Evolutionary conservation across 2,329 filamentous ascomycete genomes (phyloP).

Genomic region (Phyllachora maydis): DNA sequence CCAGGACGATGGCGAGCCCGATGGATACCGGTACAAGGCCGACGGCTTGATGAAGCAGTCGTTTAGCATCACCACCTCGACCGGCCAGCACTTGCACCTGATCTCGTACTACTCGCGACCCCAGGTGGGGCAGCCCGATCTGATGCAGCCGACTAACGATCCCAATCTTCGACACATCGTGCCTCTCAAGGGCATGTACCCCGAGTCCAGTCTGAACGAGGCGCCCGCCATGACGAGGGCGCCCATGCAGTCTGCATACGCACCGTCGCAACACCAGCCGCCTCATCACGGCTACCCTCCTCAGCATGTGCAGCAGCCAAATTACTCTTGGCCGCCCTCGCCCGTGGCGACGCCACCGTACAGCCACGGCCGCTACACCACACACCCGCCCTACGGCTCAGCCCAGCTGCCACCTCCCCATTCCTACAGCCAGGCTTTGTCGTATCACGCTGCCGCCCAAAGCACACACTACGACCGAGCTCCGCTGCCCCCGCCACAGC

Average conservation of each 20-base stretch:
- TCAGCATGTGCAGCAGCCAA: constrained; percentile 20
- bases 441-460: constrained; percentile 10
- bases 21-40: constrained; percentile 86
- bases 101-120: constrained; percentile 92
- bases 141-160: constrained; percentile 69
- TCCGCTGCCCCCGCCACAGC: constrained; percentile 14
- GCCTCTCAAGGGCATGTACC: constrained; percentile 88
- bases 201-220: constrained; percentile 83
- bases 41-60: constrained; percentile 99
- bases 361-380: constrained; percentile 8
- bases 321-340: constrained; percentile 33
- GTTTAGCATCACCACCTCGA: constrained; percentile 92
- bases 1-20: constrained; percentile 64
- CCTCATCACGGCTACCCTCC: constrained; percentile 15
- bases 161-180: constrained; percentile 61
- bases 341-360: constrained; percentile 33
- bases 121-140: constrained; percentile 47
- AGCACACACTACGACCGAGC: constrained; percentile 12
- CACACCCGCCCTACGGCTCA: constrained; percentile 8
- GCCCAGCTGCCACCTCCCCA: constrained; percentile 3
- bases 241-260: constrained; percentile 28
- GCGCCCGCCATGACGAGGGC: constrained; percentile 64
- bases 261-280: constrained; percentile 10
- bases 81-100: constrained; percentile 75
- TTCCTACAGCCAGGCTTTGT: too few species aligned